A percentile compares a stretch with the other conserved stretches of the same genome.
phyloP scores from a whole-genome alignment of 2,329 filamentous ascomycete genomes.

The Pseudopyricularia javanii region DNA sequence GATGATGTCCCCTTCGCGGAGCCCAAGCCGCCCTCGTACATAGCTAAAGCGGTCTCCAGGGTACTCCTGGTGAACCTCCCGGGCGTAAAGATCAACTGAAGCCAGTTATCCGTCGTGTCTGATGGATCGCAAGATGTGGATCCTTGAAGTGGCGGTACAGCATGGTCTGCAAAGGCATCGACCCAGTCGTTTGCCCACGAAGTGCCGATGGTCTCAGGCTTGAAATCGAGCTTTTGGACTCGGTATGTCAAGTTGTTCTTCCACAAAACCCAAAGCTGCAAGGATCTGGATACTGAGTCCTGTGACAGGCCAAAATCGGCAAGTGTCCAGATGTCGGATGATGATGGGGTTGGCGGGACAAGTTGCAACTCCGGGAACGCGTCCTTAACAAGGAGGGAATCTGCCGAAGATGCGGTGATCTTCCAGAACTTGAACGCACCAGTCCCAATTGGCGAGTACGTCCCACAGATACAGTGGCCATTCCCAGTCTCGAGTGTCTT shows the following conservation, averaged over 20 bases:
- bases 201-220: constrained; percentile 47
- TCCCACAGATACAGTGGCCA: constrained; percentile 51
- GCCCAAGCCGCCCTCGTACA: constrained; percentile 60
- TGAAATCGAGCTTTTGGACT: constrained; percentile 61
- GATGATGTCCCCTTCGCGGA: constrained; percentile 22
- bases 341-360: constrained; percentile 56
- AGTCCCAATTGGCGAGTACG: constrained; percentile 76
- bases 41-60: constrained; percentile 69
- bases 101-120: constrained; percentile 73
- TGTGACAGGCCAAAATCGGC: constrained; percentile 60
- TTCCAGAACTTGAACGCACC: constrained; percentile 94
- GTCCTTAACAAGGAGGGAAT: constrained; percentile 56
- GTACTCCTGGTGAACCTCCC: constrained; percentile 70
- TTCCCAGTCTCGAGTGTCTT: constrained; percentile 50
- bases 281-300: constrained; percentile 33
- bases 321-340: constrained; percentile 67
- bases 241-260: constrained; percentile 74
- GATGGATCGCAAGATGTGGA: constrained; percentile 52
- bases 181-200: constrained; percentile 62
- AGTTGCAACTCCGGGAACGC: constrained; percentile 53
- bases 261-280: constrained; percentile 58
- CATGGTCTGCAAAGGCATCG: constrained; percentile 49
- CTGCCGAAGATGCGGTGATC: constrained; percentile 51
- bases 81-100: constrained; percentile 70
- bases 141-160: constrained; percentile 38